These are phyloP conservation scores for Fallopia convolvulus DNA, from an alignment of 148 eudicot species.

Conservation along the genomic window DNA sequence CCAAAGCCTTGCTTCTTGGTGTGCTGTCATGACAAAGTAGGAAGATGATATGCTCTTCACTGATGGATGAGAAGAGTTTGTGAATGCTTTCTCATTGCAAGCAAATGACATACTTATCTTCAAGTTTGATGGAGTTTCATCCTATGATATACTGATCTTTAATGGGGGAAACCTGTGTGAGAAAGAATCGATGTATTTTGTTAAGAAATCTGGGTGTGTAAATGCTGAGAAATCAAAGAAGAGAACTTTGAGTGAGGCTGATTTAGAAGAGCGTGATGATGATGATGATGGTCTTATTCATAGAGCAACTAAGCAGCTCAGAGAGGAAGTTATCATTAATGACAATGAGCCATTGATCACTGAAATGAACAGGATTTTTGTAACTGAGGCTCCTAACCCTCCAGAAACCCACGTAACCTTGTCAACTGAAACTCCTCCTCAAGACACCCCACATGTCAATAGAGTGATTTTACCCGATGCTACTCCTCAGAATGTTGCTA, in stretches of 20 bases:
- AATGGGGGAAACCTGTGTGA: conserved; percentile 37
- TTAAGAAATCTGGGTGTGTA: conserved; percentile 21
- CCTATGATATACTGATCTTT: conserved; percentile 43
- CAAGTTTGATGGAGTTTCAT: conserved; percentile 26
- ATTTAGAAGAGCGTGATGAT: conserved; percentile 12
- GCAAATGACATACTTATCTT: conserved; percentile 33
- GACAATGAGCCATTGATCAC: not conserved
- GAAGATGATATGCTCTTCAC: conserved; percentile 21
- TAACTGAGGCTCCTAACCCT: not conserved
- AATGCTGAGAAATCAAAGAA: not conserved
- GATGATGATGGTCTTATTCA: conserved; percentile 1
- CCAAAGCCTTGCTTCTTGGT: conserved; percentile 40
- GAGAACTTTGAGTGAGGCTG: conserved; percentile 17
- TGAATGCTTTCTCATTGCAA: conserved; percentile 26
- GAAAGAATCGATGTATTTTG: conserved; percentile 43
- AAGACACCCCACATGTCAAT: not conserved
- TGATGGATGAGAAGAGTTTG: conserved; percentile 44
- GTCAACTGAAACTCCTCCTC: not conserved
- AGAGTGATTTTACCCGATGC: not conserved
- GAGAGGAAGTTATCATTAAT: conserved; percentile 11
- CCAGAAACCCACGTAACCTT: not conserved
- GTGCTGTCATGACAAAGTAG: conserved; percentile 19
- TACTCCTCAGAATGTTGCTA: not conserved
- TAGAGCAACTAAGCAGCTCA: conserved; percentile 17
- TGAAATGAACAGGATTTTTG: not conserved